These are phyloP conservation scores for Claviceps monticola DNA, from an alignment of 2,329 filamentous ascomycete genomes.

Conservation along the genomic window DNA sequence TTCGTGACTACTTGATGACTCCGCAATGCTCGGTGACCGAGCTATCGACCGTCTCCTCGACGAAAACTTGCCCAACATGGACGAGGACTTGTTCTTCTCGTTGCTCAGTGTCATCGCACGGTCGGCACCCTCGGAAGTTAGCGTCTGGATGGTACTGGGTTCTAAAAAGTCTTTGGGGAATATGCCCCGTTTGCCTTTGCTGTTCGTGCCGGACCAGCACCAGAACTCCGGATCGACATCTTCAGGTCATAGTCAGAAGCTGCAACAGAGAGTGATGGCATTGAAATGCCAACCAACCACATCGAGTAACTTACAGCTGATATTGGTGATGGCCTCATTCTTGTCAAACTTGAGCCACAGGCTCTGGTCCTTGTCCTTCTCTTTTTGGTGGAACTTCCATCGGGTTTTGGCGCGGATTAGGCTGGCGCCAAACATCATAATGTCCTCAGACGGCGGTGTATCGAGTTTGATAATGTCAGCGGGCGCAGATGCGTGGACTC, in stretches of 20 bases:
- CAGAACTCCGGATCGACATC: constrained; percentile 35
- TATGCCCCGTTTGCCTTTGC: constrained; percentile 38
- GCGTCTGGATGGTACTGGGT: constrained; percentile 28
- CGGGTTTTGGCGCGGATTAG: constrained; percentile 33
- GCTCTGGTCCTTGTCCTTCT: constrained; percentile 27
- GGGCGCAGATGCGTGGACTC: constrained; percentile 34
- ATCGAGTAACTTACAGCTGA: constrained; percentile 30
- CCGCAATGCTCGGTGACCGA: constrained; percentile 20
- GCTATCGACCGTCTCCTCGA: constrained; percentile 17
- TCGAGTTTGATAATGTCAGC: constrained; percentile 34
- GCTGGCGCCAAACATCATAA: constrained; percentile 32
- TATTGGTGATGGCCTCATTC: constrained; percentile 54
- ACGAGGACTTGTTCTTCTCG: constrained; percentile 21
- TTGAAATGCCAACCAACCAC: not conserved
- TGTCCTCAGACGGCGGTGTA: constrained; percentile 29
- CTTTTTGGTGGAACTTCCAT: constrained; percentile 39
- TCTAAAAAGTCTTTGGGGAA: constrained; percentile 39
- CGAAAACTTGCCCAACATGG: constrained; percentile 20
- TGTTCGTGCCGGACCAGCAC: constrained; percentile 42
- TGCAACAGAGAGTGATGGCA: not conserved
- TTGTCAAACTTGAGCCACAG: constrained; percentile 50
- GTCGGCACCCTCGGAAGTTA: constrained; percentile 13
- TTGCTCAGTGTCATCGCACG: constrained; percentile 18
- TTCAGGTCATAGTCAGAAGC: constrained; percentile 9
- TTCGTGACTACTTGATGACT: constrained; percentile 19